Evolutionary conservation across 331 rosid genomes (phyloP), one percentile per base, ranked within the genome.

Genomic region (Arachis monticola): DNA sequence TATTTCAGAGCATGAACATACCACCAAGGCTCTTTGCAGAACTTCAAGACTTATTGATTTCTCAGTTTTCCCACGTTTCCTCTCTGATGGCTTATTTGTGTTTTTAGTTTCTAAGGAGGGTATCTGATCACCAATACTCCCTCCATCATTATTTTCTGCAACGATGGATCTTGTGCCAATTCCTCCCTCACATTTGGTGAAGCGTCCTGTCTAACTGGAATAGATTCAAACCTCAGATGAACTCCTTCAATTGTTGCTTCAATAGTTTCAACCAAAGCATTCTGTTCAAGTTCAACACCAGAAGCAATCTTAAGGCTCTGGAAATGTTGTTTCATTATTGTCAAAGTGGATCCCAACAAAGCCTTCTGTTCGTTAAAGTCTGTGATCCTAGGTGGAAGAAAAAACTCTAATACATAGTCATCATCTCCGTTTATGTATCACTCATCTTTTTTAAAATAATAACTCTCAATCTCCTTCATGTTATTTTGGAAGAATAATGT

Each of bases 11-110:
- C 4, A 41, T 30, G 64, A 64, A 41, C 86, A 51, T 87, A 92
- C 98, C 98, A 11, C 95, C 92, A 52, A 92, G 92, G 85, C 89
- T 90, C 88, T 90, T 92, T 38, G 96, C 98, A 73, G 98, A 76
- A 95, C 96, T 60, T 92, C 96, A 35, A 95, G 89, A 78, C 97
- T 90, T 32, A 95, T 85, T 61, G 97, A 92, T 79, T 95, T 95
- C 86, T 95, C 98, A 7, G 99, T 83, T 86, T 95, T 92, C 41
- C 99, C 98, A 50, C 92, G 96, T 69, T 90, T 95, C 72, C 92
- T 89, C 83, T 87, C 91, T 0, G 84, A 77, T 6, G 85, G 80
- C 84, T 85, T 95, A 82, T 83, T 92, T 40, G 63, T 60, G 62
- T 55, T 96, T 85, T 77, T 87, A 44, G 80, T 74, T 71, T 79